Conservation (phyloP, 148 eudicot genomes). For the Rhododendron mucronatum region DNA sequence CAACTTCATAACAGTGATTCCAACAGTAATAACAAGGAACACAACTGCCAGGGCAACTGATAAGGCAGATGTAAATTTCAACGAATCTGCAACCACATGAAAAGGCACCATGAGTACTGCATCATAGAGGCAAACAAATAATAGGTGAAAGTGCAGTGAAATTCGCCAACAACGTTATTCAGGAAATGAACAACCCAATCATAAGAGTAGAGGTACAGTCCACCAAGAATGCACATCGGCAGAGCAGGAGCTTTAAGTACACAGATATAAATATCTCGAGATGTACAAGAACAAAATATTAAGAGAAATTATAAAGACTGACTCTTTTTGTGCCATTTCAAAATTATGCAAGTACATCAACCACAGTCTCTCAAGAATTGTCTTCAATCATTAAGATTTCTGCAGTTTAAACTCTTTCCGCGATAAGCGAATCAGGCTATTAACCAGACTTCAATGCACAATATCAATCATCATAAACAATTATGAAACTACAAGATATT, state of each 20-base stretch:
- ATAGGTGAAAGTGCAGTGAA: not conserved
- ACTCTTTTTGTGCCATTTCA: not conserved
- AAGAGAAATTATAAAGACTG: not conserved
- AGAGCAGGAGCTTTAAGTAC: not conserved
- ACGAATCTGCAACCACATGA: conserved; percentile 54
- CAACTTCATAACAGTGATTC: conserved; percentile 64
- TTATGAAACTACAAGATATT: not conserved
- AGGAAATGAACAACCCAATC: not conserved
- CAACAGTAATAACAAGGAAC: conserved; percentile 65
- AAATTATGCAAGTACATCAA: not conserved
- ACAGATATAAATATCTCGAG: not conserved
- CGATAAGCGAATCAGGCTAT: not conserved
- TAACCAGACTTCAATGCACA: not conserved
- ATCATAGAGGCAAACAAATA: not conserved
- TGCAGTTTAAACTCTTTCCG: not conserved
- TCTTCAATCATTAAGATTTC: not conserved
- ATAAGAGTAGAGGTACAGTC: not conserved
- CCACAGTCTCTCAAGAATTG: not conserved
- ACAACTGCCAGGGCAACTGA: conserved; percentile 80
- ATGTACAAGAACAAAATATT: not conserved
- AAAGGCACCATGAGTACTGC: not conserved
- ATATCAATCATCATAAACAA: not conserved
- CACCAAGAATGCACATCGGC: not conserved
- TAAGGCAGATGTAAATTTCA: conserved; percentile 77
- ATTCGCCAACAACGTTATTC: not conserved